phyloP scores from a whole-genome alignment of 192 early-diverging fungal genomes.

The Powellomyces hirtus region DNA sequence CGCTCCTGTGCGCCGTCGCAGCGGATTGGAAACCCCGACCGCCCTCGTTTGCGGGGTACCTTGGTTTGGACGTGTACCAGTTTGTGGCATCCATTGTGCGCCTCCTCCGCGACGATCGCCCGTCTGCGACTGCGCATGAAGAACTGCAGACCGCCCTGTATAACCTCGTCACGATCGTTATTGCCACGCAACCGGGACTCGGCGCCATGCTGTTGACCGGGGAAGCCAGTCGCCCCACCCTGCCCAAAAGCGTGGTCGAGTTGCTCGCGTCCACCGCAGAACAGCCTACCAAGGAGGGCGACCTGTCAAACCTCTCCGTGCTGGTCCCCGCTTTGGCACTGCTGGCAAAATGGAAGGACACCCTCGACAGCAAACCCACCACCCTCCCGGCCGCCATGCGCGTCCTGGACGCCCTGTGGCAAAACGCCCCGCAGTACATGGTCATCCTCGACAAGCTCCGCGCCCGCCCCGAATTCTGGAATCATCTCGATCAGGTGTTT shows the following conservation, averaged over 20 bases:
- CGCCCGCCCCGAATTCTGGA: constrained; percentile 33
- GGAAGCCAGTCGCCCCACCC: constrained; percentile 2
- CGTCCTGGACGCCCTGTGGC: constrained; percentile 40
- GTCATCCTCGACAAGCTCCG: constrained; percentile 26
- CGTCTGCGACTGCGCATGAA: constrained; percentile 13
- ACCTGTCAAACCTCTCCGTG: constrained; percentile 7
- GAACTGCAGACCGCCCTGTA: constrained; percentile 37
- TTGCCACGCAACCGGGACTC: constrained; percentile 48
- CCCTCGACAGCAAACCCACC: constrained; percentile 9
- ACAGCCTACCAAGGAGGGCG: neutral
- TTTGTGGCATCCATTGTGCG: constrained; percentile 36
- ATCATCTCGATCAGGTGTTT: constrained; percentile 21
- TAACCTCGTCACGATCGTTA: constrained; percentile 34
- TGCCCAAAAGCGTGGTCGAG: neutral
- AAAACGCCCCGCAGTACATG: constrained; percentile 29
- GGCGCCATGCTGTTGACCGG: constrained; percentile 39
- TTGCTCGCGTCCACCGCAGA: neutral
- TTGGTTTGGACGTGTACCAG: constrained; percentile 35
- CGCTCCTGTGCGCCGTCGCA: constrained; percentile 44
- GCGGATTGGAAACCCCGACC: constrained; percentile 44
- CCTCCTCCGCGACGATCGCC: constrained; percentile 8
- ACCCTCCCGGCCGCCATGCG: constrained; percentile 32
- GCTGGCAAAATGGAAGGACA: constrained; percentile 15
- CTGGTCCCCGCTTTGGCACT: constrained; percentile 15
- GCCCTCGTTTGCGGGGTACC: constrained; percentile 51